Evolutionary conservation across 2,329 filamentous ascomycete genomes (phyloP).

Genomic region (Penicillium polonicum): DNA sequence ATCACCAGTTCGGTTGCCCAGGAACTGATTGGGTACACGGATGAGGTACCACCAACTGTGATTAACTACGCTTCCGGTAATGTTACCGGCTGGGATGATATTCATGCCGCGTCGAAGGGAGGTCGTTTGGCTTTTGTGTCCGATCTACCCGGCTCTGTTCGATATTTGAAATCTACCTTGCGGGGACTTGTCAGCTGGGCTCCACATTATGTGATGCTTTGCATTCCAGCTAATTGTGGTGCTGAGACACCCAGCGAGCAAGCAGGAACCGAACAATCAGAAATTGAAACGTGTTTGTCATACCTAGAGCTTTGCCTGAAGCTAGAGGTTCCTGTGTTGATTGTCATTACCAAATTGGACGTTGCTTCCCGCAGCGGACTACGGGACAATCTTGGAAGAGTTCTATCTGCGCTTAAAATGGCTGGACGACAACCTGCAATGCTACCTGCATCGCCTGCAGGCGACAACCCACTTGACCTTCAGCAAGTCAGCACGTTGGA

Average conservation of each 20-base stretch:
- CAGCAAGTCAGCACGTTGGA: conserved; percentile 58
- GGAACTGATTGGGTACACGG: conserved; percentile 81
- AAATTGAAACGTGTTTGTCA: conserved; percentile 71
- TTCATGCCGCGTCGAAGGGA: conserved; percentile 76
- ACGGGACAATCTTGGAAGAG: conserved; percentile 66
- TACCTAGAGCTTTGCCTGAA: conserved; percentile 85
- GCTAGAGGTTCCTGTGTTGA: conserved; percentile 70
- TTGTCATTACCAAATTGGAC: conserved; percentile 90
- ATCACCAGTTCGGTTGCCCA: conserved; percentile 93
- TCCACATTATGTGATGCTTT: conserved; percentile 88
- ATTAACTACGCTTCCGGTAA: conserved; percentile 85
- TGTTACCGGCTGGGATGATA: conserved; percentile 90
- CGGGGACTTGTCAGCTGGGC: conserved; percentile 92
- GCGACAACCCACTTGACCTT: conserved; percentile 54
- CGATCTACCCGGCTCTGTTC: conserved; percentile 86
- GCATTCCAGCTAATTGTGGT: conserved; percentile 74
- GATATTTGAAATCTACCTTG: conserved; percentile 84
- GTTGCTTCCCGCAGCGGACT: conserved; percentile 72
- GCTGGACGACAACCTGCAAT: conserved; percentile 72
- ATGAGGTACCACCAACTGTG: conserved; percentile 27
- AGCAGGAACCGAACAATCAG: conserved; percentile 37
- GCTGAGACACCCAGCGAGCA: conserved; percentile 45
- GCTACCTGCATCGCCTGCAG: conserved; percentile 50
- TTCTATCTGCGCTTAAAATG: conserved; percentile 75
- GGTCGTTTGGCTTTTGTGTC: conserved; percentile 78